phyloP scores from a whole-genome alignment of 139 green algal species.

The Ostreobium quekettii region DNA sequence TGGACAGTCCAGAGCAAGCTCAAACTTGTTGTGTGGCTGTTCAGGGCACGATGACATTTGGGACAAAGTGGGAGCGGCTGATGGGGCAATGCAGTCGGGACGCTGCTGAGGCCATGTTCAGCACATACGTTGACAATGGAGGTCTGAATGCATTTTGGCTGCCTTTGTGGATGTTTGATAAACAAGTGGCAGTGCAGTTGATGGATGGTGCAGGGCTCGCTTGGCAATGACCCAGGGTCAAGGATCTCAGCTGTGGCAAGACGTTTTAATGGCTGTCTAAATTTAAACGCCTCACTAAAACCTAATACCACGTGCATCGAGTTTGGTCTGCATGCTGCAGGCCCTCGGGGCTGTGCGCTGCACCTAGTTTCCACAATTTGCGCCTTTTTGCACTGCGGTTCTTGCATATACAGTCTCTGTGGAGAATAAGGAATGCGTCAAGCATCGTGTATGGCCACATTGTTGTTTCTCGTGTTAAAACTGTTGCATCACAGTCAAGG shows the following conservation, averaged over 20 bases:
- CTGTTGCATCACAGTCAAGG: too few relatives aligned
- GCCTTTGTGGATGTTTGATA: too few relatives aligned
- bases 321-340: background rate
- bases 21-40: background rate
- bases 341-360: too few relatives aligned
- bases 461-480: too few relatives aligned
- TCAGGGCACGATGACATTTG: slow-evolving; percentile 16
- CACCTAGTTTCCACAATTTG: too few relatives aligned
- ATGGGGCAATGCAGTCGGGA: slow-evolving; percentile 2
- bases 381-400: too few relatives aligned
- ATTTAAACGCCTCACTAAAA: background rate
- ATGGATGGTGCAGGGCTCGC: too few relatives aligned
- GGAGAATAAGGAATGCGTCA: too few relatives aligned
- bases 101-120: slow-evolving; percentile 14
- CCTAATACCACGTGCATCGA: background rate
- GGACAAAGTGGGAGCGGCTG: background rate
- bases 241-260: background rate
- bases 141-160: background rate
- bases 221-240: too few relatives aligned
- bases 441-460: too few relatives aligned
- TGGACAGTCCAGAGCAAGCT: background rate
- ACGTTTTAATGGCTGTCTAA: background rate
- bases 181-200: too few relatives aligned
- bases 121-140: slow-evolving; percentile 3
- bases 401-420: too few relatives aligned